phyloP scores from a whole-genome alignment of 2,329 filamentous ascomycete species.

The Byssothecium circinans region DNA sequence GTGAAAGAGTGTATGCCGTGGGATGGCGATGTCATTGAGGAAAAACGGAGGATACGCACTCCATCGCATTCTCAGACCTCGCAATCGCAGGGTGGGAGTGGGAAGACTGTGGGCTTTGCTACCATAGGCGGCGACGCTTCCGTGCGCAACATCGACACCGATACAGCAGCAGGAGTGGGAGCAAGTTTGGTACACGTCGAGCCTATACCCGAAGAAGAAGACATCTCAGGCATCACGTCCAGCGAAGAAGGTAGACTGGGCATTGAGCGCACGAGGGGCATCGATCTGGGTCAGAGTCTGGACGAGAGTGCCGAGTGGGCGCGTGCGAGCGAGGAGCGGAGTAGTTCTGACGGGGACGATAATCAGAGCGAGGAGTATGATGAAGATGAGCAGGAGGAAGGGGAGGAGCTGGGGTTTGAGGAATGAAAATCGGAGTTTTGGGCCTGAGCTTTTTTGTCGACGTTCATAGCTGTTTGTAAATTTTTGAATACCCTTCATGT shows the following conservation, averaged over 20 bases:
- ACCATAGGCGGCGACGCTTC: conserved; percentile 24
- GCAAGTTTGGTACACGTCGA: conserved; percentile 31
- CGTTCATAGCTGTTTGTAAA: not conserved
- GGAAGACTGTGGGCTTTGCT: conserved; percentile 32
- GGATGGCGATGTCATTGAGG: conserved; percentile 82
- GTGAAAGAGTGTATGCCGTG: conserved; percentile 88
- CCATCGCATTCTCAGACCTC: conserved; percentile 20
- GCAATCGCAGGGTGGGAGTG: conserved; percentile 2
- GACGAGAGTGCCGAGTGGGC: conserved; percentile 44
- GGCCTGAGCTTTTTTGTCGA: no score
- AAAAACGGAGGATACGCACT: conserved; percentile 1
- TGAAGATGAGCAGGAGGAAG: conserved; percentile 39
- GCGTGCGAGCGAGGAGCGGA: conserved; percentile 29
- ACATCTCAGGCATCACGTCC: conserved; percentile 9
- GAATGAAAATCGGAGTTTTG: conserved; percentile 10
- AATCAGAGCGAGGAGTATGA: conserved; percentile 45
- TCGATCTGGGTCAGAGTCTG: conserved; percentile 33
- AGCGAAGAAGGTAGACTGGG: conserved; percentile 12
- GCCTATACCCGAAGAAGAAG: conserved; percentile 34
- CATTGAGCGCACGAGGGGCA: conserved; percentile 20
- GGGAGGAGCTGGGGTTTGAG: conserved; percentile 23
- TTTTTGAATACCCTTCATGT: not conserved
- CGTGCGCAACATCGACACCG: conserved; percentile 8
- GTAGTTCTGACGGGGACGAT: conserved; percentile 29
- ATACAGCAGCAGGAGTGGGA: conserved; percentile 15